Conservation (phyloP, 495 filamentous ascomycete species). For the Talaromyces adpressus region DNA sequence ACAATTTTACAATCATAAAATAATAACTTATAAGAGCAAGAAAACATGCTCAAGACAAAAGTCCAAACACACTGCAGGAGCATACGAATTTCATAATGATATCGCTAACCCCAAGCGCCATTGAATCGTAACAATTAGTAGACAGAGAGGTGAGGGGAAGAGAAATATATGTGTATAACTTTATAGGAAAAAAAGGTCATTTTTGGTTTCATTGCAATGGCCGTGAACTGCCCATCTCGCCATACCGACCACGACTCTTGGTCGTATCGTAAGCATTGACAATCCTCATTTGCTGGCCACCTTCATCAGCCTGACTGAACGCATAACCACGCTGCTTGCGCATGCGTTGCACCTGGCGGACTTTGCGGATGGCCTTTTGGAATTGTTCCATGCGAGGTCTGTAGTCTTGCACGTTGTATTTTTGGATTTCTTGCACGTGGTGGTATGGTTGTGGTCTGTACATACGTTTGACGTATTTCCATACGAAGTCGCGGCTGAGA, state of each 20-base stretch:
- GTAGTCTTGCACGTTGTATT: slow-evolving; percentile 99
- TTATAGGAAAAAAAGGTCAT: background rate
- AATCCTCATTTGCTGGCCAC: slow-evolving; percentile 70
- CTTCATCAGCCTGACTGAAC: slow-evolving; percentile 96
- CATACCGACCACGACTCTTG: slow-evolving; percentile 80
- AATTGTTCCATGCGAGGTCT: slow-evolving; percentile 99
- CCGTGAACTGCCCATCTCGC: slow-evolving; percentile 85
- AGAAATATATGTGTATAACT: background rate
- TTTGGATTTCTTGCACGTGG: slow-evolving; percentile 99
- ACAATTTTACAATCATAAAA: slow-evolving; percentile 3
- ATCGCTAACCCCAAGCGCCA: background rate
- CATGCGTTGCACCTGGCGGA: slow-evolving; percentile 97
- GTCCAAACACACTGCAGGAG: background rate
- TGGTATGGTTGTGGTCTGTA: slow-evolving; percentile 95
- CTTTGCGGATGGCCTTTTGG: slow-evolving; percentile 98
- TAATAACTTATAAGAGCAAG: slow-evolving; percentile 5
- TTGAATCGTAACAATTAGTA: background rate
- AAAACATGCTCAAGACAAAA: slow-evolving; percentile 14
- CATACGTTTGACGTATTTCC: slow-evolving; percentile 88
- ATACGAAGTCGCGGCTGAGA: slow-evolving; percentile 79
- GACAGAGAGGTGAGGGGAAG: background rate
- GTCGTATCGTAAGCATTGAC: slow-evolving; percentile 98
- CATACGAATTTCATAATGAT: background rate
- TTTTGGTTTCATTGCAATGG: slow-evolving; percentile 25
- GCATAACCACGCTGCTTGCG: slow-evolving; percentile 98